phyloP scores from a whole-genome alignment of 139 green algal species.

The Coelastrella sp. region DNA sequence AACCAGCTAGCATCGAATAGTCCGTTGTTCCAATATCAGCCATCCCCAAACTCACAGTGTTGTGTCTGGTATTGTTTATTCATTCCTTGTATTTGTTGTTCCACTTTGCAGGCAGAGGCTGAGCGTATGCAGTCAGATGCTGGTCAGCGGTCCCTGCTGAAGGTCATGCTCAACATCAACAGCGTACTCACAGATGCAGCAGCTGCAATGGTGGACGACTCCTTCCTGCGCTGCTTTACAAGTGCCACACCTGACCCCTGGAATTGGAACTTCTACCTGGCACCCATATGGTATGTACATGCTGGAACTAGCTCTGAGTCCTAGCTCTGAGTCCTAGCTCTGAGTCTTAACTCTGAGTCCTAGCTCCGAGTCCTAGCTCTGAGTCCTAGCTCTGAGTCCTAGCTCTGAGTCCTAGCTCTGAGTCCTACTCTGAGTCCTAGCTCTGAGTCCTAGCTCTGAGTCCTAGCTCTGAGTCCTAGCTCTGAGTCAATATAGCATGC shows the following conservation, averaged over 20 bases:
- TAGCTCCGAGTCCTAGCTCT: no score
- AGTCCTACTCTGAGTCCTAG: background rate
- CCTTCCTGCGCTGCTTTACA: constrained; percentile 96
- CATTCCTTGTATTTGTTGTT: no score
- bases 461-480: no score
- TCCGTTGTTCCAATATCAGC: no score
- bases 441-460: no score
- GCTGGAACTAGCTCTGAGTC: background rate
- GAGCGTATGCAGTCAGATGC: constrained; percentile 30
- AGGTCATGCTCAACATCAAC: constrained; percentile 88
- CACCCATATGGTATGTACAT: constrained; percentile 86
- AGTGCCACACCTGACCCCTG: constrained; percentile 83
- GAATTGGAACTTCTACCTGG: constrained; percentile 99
- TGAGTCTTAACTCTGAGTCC: no score
- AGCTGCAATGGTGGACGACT: constrained; percentile 94
- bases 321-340: no score
- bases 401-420: background rate
- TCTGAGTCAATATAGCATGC: no score
- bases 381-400: no score
- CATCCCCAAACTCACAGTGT: no score
- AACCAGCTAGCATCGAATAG: no score
- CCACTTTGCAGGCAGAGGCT: constrained; percentile 11
- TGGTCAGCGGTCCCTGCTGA: constrained; percentile 48
- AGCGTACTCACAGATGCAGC: constrained; percentile 87
- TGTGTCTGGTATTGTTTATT: no score